These are phyloP conservation scores for Pseudogymnoascus sp. DNA, from an alignment of 2,329 filamentous ascomycete genomes.

Conservation along the genomic window DNA sequence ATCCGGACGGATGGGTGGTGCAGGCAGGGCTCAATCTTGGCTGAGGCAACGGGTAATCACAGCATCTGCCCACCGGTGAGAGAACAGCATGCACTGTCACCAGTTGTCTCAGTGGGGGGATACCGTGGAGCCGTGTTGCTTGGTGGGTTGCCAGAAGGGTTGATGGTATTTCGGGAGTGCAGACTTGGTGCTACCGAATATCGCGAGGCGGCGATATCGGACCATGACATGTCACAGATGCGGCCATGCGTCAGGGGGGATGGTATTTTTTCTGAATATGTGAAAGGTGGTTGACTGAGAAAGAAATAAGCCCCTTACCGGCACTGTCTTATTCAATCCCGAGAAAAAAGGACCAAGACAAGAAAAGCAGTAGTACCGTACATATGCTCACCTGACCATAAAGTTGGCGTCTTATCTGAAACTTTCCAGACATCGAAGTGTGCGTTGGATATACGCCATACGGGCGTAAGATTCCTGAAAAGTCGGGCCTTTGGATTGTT, in stretches of 20 bases:
- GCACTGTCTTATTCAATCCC: not conserved
- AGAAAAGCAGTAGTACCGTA: not conserved
- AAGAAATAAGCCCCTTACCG: not conserved
- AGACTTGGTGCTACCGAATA: not conserved
- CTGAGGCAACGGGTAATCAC: not conserved
- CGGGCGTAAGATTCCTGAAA: not conserved
- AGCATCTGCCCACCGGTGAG: not conserved
- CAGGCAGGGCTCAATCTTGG: not conserved
- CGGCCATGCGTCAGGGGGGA: not conserved
- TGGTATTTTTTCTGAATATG: not conserved
- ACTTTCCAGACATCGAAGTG: not conserved
- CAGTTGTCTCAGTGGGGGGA: not conserved
- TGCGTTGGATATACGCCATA: not conserved
- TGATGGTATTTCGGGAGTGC: not conserved
- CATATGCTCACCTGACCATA: not conserved
- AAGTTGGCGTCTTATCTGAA: not conserved
- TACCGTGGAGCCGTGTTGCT: not conserved
- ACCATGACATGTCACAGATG: not conserved
- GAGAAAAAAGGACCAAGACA: not conserved
- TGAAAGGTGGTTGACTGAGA: not conserved
- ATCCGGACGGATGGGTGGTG: not conserved
- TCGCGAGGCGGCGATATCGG: not conserved
- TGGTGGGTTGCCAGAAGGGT: not conserved
- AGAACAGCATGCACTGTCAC: not conserved
- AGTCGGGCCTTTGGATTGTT: not conserved